Evolutionary conservation across 805 yeast genomes (phyloP).

Genomic region (Lachancea waltii): DNA sequence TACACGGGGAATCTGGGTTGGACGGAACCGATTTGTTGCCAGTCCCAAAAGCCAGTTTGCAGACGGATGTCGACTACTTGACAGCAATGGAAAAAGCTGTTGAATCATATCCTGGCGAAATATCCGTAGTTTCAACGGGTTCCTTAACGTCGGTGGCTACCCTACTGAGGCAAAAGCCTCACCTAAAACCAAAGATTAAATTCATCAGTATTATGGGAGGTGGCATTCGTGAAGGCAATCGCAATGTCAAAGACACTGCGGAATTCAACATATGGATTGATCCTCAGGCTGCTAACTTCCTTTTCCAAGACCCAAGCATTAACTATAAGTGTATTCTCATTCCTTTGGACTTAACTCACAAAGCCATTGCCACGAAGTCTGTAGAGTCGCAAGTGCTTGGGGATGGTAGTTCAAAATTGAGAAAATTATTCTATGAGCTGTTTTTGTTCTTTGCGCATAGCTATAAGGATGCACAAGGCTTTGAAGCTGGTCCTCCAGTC

Average conservation of each 20-base stretch:
- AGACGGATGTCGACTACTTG: constrained; percentile 34
- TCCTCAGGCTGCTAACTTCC: constrained; percentile 62
- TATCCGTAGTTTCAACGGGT: constrained; percentile 69
- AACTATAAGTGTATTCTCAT: constrained; percentile 46
- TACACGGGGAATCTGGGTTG: constrained; percentile 71
- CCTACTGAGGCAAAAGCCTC: constrained; percentile 50
- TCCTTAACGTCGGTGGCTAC: constrained; percentile 66
- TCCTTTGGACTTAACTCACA: constrained; percentile 68
- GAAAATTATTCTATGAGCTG: constrained; percentile 50
- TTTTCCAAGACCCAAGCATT: constrained; percentile 44
- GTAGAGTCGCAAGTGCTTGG: constrained; percentile 37
- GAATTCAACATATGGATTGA: constrained; percentile 76
- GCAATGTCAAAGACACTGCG: constrained; percentile 47
- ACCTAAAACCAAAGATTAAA: constrained; percentile 41
- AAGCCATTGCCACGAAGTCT: constrained; percentile 40
- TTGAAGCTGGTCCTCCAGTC: constrained; percentile 59
- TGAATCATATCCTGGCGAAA: constrained; percentile 37
- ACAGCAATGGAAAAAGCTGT: constrained; percentile 41
- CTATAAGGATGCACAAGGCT: constrained; percentile 38
- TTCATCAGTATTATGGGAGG: constrained; percentile 77
- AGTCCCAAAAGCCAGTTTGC: constrained; percentile 33
- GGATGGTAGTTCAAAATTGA: constrained; percentile 37
- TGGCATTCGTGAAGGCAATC: constrained; percentile 37
- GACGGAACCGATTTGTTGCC: constrained; percentile 68
- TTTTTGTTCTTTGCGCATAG: constrained; percentile 44